Conservation (phyloP, 1,139 yeast genomes). For the Debaryomyces nepalensis region DNA sequence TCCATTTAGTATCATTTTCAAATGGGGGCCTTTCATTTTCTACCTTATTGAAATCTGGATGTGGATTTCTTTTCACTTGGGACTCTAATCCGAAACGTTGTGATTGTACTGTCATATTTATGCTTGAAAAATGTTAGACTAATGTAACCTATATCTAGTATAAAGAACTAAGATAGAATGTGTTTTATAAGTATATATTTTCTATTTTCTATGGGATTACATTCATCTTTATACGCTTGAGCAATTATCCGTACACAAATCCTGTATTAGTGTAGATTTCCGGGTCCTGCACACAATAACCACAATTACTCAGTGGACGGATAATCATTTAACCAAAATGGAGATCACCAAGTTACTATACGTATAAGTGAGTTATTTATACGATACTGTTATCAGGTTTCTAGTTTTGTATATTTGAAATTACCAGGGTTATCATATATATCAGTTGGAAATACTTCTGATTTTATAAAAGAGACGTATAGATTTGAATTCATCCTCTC, state of each 20-base stretch:
- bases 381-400: no score
- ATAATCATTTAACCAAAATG: constrained; percentile 4
- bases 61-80: constrained; percentile 25
- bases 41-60: constrained; percentile 29
- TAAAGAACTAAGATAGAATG: background rate
- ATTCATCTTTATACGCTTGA: constrained; percentile 6
- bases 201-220: background rate
- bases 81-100: constrained; percentile 21
- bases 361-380: no score
- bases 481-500: no score
- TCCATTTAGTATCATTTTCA: constrained; percentile 22
- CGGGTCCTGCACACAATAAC: constrained; percentile 5
- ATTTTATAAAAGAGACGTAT: background rate
- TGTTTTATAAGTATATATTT: background rate
- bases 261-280: background rate
- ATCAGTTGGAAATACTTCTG: background rate
- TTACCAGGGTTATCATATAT: no score
- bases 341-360: no score
- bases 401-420: no score
- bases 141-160: background rate
- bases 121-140: background rate
- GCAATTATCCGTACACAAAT: constrained; percentile 2
- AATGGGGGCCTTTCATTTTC: constrained; percentile 18
- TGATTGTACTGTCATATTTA: constrained; percentile 13
- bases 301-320: constrained; percentile 1